Evolutionary conservation across 192 early-diverging fungal genomes (phyloP).

Genomic region (Coemansia sp.): DNA sequence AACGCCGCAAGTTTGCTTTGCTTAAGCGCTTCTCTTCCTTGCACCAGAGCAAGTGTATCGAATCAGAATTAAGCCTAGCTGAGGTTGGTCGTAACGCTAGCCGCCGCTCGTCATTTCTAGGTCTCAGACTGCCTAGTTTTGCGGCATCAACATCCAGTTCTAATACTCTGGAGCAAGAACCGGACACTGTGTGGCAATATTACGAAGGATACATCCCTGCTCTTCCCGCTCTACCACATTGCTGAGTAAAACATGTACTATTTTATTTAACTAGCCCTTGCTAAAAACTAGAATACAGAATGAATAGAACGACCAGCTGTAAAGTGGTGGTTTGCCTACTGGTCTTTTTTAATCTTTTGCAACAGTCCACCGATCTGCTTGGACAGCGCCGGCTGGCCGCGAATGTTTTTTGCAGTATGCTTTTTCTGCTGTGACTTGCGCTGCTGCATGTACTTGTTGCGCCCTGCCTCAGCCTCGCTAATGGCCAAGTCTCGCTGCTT

Average conservation of each 20-base stretch:
- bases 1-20: neutral
- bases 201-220: conserved; percentile 6
- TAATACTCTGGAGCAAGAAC: neutral
- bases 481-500: conserved; percentile 23
- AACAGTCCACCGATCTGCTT: conserved; percentile 39
- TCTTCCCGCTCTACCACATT: neutral
- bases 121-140: neutral
- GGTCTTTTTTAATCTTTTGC: conserved; percentile 34
- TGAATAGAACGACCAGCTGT: neutral
- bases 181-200: conserved; percentile 5
- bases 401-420: conserved; percentile 32
- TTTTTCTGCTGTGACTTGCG: conserved; percentile 39
- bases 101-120: neutral
- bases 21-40: neutral
- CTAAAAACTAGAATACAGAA: neutral
- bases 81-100: neutral
- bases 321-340: neutral
- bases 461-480: conserved; percentile 20
- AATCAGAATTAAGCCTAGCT: neutral
- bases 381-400: conserved; percentile 45
- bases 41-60: neutral
- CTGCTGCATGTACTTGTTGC: conserved; percentile 25
- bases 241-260: neutral
- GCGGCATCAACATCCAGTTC: neutral
- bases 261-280: neutral